These are phyloP conservation scores for Pholiota adiposa DNA, from an alignment of 1,284 basidiomycete species.

Conservation along the genomic window DNA sequence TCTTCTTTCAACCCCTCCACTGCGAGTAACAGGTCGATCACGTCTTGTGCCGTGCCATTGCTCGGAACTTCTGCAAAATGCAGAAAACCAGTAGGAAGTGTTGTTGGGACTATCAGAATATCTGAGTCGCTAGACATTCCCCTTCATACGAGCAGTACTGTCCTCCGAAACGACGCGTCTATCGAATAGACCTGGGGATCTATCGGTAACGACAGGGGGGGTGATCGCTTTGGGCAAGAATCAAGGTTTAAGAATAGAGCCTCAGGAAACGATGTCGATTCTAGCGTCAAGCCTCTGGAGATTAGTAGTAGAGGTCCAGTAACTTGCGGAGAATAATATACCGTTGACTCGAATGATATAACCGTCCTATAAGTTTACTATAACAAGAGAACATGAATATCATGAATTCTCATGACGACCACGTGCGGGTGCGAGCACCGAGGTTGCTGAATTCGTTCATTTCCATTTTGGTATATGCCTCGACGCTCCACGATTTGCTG, in stretches of 20 bases:
- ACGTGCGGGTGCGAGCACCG: conserved; percentile 22
- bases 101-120: conserved; percentile 61
- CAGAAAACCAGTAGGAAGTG: conserved; percentile 60
- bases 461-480: conserved; percentile 1
- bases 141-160: background rate
- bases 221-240: background rate
- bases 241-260: background rate
- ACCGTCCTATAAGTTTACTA: background rate
- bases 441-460: conserved; percentile 19
- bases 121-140: conserved; percentile 20
- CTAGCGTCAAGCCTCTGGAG: background rate
- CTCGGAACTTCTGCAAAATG: conserved; percentile 63
- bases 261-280: too few species aligned
- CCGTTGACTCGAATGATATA: background rate
- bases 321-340: background rate
- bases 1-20: conserved; percentile 55
- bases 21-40: conserved; percentile 53
- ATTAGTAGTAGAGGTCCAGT: background rate
- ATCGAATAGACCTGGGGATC: background rate
- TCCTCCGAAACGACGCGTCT: conserved; percentile 11
- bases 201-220: background rate
- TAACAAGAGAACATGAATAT: background rate
- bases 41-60: conserved; percentile 59
- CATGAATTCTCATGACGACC: conserved; percentile 6
- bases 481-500: background rate